Evolutionary conservation across 2,329 filamentous ascomycete genomes (phyloP).

Genomic region (Alternaria atra): DNA sequence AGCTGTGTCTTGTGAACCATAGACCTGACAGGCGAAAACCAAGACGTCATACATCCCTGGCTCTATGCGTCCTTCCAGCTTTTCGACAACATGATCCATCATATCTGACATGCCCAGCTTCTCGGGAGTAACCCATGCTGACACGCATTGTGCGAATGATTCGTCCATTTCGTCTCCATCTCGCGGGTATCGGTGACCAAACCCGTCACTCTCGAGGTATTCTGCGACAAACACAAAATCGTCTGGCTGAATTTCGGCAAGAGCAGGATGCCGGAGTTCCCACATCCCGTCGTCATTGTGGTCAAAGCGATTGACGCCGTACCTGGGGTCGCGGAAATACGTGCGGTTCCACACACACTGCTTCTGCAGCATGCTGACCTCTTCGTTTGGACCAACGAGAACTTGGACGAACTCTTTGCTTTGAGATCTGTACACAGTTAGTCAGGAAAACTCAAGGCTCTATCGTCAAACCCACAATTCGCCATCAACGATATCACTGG

Average conservation of each 20-base stretch:
- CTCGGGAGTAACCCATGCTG: constrained; percentile 35
- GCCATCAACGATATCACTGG: constrained; percentile 26
- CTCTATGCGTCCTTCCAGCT: constrained; percentile 18
- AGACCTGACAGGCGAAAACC: constrained; percentile 27
- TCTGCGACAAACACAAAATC: constrained; percentile 40
- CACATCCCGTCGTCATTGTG: constrained; percentile 25
- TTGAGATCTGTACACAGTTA: constrained; percentile 9
- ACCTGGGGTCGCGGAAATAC: constrained; percentile 25
- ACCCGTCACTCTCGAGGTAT: constrained; percentile 34
- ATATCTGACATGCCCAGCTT: constrained; percentile 37
- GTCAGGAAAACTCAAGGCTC: not conserved
- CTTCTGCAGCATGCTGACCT: constrained; percentile 22
- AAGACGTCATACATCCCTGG: constrained; percentile 22
- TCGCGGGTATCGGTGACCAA: constrained; percentile 27
- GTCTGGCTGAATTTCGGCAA: constrained; percentile 22
- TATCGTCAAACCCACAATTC: constrained; percentile 24
- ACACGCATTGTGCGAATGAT: constrained; percentile 28
- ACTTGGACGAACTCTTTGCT: constrained; percentile 35
- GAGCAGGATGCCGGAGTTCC: constrained; percentile 26
- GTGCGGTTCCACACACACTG: constrained; percentile 20
- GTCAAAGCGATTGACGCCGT: constrained; percentile 18
- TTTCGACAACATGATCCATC: constrained; percentile 34
- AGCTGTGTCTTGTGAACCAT: not conserved
- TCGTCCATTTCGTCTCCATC: constrained; percentile 19
- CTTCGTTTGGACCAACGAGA: constrained; percentile 24